phyloP scores from a whole-genome alignment of 2,329 filamentous ascomycete species.

The Aspergillus sp. region DNA sequence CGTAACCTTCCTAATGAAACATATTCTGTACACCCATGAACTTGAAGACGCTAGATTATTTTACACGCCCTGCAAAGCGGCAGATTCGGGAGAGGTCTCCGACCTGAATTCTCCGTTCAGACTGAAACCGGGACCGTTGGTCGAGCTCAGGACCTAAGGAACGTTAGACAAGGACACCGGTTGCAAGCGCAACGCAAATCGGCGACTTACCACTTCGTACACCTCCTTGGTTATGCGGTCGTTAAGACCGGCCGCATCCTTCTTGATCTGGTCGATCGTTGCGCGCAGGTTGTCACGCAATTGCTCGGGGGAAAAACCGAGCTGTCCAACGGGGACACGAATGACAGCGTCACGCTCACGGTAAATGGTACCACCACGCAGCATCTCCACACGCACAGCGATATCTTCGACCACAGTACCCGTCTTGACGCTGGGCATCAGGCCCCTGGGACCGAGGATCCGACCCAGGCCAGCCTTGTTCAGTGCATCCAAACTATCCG shows the following conservation, averaged over 20 bases:
- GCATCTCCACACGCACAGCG: constrained; percentile 70
- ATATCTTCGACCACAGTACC: constrained; percentile 88
- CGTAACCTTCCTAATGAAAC: constrained; percentile 44
- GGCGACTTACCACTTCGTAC: constrained; percentile 62
- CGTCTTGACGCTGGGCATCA: constrained; percentile 89
- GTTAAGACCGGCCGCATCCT: constrained; percentile 67
- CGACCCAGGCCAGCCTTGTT: constrained; percentile 78
- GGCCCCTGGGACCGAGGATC: constrained; percentile 80
- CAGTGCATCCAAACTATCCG: constrained; percentile 72
- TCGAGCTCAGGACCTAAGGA: constrained; percentile 77
- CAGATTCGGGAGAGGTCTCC: constrained; percentile 58
- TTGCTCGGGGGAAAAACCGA: constrained; percentile 85
- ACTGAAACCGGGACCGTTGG: constrained; percentile 81
- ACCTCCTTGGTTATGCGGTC: constrained; percentile 71
- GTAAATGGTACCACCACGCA: constrained; percentile 83
- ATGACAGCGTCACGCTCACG: constrained; percentile 83
- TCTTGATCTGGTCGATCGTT: constrained; percentile 74
- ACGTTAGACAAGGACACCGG: background rate
- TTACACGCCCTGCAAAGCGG: constrained; percentile 48
- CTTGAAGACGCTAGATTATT: constrained; percentile 52
- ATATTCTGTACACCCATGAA: constrained; percentile 43
- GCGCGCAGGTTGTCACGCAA: constrained; percentile 80
- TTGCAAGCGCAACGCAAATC: background rate
- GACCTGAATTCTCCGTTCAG: constrained; percentile 77
- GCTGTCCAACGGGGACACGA: constrained; percentile 84